A percentile compares a stretch with the other conserved stretches of the same genome.
Conservation (phyloP, 2,329 filamentous ascomycete species). For the Helicocarpus griseus region DNA sequence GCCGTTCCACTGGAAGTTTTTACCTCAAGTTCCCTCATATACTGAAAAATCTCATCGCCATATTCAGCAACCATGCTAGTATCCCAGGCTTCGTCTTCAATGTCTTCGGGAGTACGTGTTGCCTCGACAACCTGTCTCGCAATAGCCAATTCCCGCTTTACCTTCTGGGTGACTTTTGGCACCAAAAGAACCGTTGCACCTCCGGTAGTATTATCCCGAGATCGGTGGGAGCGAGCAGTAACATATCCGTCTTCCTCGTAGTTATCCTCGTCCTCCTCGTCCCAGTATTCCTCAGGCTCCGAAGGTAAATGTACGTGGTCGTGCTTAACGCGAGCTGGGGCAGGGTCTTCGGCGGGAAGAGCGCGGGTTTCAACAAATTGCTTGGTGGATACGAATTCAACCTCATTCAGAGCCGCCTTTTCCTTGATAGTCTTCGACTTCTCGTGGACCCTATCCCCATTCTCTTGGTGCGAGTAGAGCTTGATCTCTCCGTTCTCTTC, state of each 20-base stretch:
- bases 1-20: slow-evolving; percentile 17
- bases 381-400: neutral
- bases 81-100: slow-evolving; percentile 84
- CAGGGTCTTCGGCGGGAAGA: slow-evolving; percentile 13
- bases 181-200: slow-evolving; percentile 57
- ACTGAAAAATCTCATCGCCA: slow-evolving; percentile 86
- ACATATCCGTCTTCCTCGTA: slow-evolving; percentile 61
- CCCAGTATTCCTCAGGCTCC: slow-evolving; percentile 64
- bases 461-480: slow-evolving; percentile 10
- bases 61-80: slow-evolving; percentile 98
- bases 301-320: slow-evolving; percentile 24
- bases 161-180: slow-evolving; percentile 60
- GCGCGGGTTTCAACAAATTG: neutral
- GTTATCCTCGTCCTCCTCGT: slow-evolving; percentile 67
- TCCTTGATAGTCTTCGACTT: neutral
- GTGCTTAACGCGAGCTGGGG: slow-evolving; percentile 12
- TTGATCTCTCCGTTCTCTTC: slow-evolving; percentile 19
- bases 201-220: slow-evolving; percentile 63
- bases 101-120: slow-evolving; percentile 59
- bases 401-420: neutral
- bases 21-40: slow-evolving; percentile 85
- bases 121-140: slow-evolving; percentile 58
- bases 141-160: slow-evolving; percentile 61
- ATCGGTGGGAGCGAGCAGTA: slow-evolving; percentile 68
- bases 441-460: neutral